phyloP scores from a whole-genome alignment of 257 asterid genomes.

The Voacanga thouarsii region DNA sequence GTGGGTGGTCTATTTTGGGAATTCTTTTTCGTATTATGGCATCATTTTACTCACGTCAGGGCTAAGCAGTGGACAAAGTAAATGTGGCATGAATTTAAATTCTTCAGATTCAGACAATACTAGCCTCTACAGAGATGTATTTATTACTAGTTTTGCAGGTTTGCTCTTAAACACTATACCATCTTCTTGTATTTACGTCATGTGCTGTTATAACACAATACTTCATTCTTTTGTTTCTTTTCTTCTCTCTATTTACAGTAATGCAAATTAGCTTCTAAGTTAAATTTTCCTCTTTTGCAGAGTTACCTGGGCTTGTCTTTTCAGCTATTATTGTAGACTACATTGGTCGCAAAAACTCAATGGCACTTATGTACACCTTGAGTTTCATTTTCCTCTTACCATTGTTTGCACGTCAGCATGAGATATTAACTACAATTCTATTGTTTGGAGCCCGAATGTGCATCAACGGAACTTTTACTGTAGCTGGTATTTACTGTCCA shows the following conservation, averaged over 20 bases:
- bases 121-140: slow-evolving; percentile 56
- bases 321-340: slow-evolving; percentile 62
- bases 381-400: slow-evolving; percentile 54
- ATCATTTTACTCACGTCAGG: slow-evolving; percentile 73
- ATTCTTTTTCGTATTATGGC: slow-evolving; percentile 66
- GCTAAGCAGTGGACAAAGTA: slow-evolving; percentile 54
- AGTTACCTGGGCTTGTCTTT: slow-evolving; percentile 69
- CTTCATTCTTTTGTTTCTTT: neutral
- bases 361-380: slow-evolving; percentile 47
- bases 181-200: neutral
- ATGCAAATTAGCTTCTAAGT: neutral
- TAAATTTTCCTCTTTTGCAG: slow-evolving; percentile 34
- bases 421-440: slow-evolving; percentile 42
- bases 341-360: slow-evolving; percentile 63
- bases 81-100: slow-evolving; percentile 32
- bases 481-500: slow-evolving; percentile 54
- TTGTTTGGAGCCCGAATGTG: slow-evolving; percentile 74
- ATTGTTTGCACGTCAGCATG: slow-evolving; percentile 39
- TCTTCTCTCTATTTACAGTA: neutral
- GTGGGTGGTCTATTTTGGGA: slow-evolving; percentile 63
- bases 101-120: slow-evolving; percentile 18
- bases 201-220: neutral
- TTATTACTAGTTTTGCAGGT: slow-evolving; percentile 78
- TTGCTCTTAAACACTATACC: slow-evolving; percentile 1
- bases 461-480: slow-evolving; percentile 48